Percentiles rank a stretch among this genome's conserved stretches.
phyloP scores from a whole-genome alignment of 331 rosid species.

The Rosa hybrid region DNA sequence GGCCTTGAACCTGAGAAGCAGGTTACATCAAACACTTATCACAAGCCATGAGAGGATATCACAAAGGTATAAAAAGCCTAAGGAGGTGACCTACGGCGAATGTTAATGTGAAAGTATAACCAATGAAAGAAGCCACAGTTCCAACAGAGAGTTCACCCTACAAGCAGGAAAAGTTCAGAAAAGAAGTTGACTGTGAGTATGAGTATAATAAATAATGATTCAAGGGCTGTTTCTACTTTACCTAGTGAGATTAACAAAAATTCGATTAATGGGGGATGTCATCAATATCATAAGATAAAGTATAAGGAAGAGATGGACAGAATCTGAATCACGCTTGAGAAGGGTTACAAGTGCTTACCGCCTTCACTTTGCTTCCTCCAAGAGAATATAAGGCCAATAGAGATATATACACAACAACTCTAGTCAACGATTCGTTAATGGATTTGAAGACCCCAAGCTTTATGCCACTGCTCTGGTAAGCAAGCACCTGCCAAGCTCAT shows the following conservation, averaged over 20 bases:
- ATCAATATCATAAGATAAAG: background rate
- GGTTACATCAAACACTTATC: conserved; percentile 25
- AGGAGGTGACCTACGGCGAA: conserved; percentile 65
- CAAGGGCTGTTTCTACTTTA: background rate
- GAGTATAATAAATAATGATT: background rate
- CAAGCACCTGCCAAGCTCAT: conserved; percentile 66
- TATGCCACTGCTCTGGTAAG: conserved; percentile 85
- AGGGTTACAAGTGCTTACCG: conserved; percentile 52
- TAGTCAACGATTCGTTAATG: conserved; percentile 82
- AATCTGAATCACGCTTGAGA: conserved; percentile 20
- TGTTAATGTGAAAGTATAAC: conserved; percentile 96
- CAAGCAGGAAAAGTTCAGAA: conserved; percentile 26
- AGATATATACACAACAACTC: conserved; percentile 89
- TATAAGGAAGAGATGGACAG: background rate
- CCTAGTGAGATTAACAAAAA: background rate
- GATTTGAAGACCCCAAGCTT: conserved; percentile 87
- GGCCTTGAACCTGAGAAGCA: conserved; percentile 92
- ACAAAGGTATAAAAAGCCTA: conserved; percentile 22
- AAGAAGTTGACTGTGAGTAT: background rate
- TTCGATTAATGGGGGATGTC: too few relatives aligned
- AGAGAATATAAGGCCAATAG: conserved; percentile 72
- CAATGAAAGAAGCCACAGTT: conserved; percentile 92
- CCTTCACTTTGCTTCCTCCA: conserved; percentile 98
- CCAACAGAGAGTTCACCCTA: conserved; percentile 97
- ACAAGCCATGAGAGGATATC: conserved; percentile 20